Evolutionary conservation across 352 stramenopile genomes (phyloP).

Genomic region (Pythium diclinum): DNA sequence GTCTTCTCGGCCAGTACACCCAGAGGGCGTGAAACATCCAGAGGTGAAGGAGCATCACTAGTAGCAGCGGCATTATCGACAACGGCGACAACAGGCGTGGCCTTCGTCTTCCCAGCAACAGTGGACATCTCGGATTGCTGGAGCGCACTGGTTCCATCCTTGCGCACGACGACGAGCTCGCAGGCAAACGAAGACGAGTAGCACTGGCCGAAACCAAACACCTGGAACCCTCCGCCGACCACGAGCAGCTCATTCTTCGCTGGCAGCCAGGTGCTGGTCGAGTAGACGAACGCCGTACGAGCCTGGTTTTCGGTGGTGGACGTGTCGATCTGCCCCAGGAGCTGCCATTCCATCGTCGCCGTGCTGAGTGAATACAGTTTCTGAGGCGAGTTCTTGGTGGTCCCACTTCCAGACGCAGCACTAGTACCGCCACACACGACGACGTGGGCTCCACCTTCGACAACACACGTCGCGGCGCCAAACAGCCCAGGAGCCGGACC

Average conservation of each 20-base stretch:
- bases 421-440: constrained; percentile 58
- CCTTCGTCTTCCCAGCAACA: background rate
- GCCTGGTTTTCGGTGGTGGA: constrained; percentile 36
- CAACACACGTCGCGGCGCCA: constrained; percentile 38
- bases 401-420: constrained; percentile 26
- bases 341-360: constrained; percentile 43
- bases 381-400: constrained; percentile 28
- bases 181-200: constrained; percentile 69
- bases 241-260: constrained; percentile 39
- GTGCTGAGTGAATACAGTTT: constrained; percentile 56
- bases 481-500: constrained; percentile 41
- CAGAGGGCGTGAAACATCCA: constrained; percentile 14
- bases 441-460: constrained; percentile 51
- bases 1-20: constrained; percentile 48
- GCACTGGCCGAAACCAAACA: constrained; percentile 81
- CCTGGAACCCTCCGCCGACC: constrained; percentile 76
- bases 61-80: background rate
- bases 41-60: background rate
- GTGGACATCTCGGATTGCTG: background rate
- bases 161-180: constrained; percentile 38
- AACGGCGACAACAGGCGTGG: background rate
- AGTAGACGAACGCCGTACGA: constrained; percentile 52
- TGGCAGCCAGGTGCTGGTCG: constrained; percentile 50
- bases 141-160: constrained; percentile 9
- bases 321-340: constrained; percentile 36